Evolutionary conservation across 352 stramenopile genomes (phyloP).

Genomic region (Pythium brassicae): DNA sequence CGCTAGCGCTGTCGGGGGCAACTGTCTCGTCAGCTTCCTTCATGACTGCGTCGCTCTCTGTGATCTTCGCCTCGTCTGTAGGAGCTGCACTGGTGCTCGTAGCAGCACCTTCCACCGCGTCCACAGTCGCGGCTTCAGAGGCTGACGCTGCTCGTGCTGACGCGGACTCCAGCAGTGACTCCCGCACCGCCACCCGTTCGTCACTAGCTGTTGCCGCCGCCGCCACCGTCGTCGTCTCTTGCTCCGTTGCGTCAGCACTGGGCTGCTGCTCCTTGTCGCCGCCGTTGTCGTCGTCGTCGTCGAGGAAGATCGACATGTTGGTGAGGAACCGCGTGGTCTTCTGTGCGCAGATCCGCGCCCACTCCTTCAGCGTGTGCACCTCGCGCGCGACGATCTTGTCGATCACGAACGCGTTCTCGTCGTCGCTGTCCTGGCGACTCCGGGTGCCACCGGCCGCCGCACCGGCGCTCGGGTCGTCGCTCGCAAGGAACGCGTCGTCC

Average conservation of each 20-base stretch:
- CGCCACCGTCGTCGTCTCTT: background rate
- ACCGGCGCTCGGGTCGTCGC: background rate
- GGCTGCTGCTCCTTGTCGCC: conserved; percentile 8
- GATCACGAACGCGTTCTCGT: conserved; percentile 78
- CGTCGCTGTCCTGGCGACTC: conserved; percentile 12
- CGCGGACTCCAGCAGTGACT: background rate
- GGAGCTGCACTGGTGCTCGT: background rate
- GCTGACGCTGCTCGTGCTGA: background rate
- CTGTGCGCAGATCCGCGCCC: conserved; percentile 66
- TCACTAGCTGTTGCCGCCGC: background rate
- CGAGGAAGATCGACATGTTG: conserved; percentile 79
- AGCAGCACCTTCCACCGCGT: background rate
- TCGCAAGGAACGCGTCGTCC: conserved; percentile 21
- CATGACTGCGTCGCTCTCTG: conserved; percentile 6
- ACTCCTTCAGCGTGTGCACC: conserved; percentile 75
- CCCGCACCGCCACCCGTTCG: background rate
- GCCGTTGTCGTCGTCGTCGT: conserved; percentile 34
- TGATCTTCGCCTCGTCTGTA: background rate
- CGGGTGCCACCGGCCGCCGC: background rate
- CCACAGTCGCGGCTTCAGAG: background rate
- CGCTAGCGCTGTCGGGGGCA: background rate
- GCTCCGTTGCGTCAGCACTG: conserved; percentile 1
- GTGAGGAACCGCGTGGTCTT: conserved; percentile 75
- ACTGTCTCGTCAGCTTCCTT: background rate
- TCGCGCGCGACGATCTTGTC: conserved; percentile 80